Conservation (phyloP, 1,284 basidiomycete species). For the Lentinus polychrous region DNA sequence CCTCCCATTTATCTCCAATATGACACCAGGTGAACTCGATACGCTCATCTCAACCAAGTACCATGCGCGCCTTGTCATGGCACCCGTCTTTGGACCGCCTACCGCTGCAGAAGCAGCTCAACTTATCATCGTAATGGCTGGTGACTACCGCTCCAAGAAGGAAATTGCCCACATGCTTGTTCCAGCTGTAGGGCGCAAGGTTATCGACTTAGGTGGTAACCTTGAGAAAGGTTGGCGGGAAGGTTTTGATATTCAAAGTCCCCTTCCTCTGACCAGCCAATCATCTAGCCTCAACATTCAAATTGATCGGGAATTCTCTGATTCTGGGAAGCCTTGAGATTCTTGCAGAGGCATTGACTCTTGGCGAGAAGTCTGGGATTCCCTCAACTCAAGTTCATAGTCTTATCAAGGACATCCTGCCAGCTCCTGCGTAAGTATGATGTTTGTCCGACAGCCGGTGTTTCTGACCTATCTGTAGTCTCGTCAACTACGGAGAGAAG, state of each 20-base stretch:
- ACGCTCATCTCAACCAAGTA: slow-evolving; percentile 54
- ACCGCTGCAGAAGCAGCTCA: slow-evolving; percentile 61
- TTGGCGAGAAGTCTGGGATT: slow-evolving; percentile 82
- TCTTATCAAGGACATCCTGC: slow-evolving; percentile 42
- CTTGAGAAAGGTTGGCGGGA: slow-evolving; percentile 57
- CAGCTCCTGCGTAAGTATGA: slow-evolving; percentile 44
- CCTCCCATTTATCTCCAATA: background rate
- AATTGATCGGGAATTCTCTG: slow-evolving; percentile 72
- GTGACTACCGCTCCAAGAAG: slow-evolving; percentile 82
- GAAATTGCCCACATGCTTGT: slow-evolving; percentile 70
- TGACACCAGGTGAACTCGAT: slow-evolving; percentile 59
- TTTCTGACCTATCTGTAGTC: slow-evolving; percentile 5
- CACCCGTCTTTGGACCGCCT: slow-evolving; percentile 78
- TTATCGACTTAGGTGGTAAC: slow-evolving; percentile 69
- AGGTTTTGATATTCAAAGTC: background rate
- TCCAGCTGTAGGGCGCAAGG: slow-evolving; percentile 75
- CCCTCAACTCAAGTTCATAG: slow-evolving; percentile 35
- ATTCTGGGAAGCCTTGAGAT: slow-evolving; percentile 71
- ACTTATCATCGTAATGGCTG: slow-evolving; percentile 75
- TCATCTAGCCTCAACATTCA: slow-evolving; percentile 62
- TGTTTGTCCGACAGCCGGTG: slow-evolving; percentile 6
- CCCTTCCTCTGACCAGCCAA: slow-evolving; percentile 5
- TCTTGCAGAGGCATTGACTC: slow-evolving; percentile 75
- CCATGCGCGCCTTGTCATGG: slow-evolving; percentile 65
- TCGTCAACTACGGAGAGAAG: slow-evolving; percentile 57